These are phyloP conservation scores for Pyronema omphalodes DNA, from an alignment of 495 filamentous ascomycete species.

Conservation along the genomic window DNA sequence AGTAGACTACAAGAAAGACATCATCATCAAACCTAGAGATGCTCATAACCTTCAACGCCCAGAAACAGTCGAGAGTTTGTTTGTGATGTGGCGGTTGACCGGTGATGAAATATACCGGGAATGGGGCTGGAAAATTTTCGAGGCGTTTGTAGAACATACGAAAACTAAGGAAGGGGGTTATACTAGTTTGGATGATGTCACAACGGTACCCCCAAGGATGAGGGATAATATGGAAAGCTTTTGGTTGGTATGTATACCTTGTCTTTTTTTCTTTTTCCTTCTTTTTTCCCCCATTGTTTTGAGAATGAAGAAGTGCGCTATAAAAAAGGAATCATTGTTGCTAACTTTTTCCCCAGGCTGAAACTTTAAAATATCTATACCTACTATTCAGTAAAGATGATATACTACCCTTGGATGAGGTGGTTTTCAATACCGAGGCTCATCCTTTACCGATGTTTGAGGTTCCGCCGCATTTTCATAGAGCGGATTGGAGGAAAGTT, in stretches of 20 bases:
- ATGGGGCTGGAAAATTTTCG: conserved; percentile 99
- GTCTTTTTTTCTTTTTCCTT: background rate
- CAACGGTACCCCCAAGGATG: conserved; percentile 40
- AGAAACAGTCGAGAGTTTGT: conserved; percentile 83
- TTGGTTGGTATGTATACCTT: conserved; percentile 50
- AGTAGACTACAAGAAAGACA: conserved; percentile 53
- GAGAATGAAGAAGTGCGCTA: background rate
- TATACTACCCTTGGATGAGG: conserved; percentile 52
- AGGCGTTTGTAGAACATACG: conserved; percentile 70
- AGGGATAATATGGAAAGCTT: conserved; percentile 88
- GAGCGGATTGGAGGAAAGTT: background rate
- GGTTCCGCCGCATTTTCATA: conserved; percentile 56
- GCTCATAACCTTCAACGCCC: conserved; percentile 88
- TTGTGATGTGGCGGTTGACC: conserved; percentile 98
- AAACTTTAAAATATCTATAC: conserved; percentile 97
- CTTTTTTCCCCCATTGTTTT: background rate
- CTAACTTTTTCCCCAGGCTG: conserved; percentile 37
- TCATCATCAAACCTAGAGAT: conserved; percentile 55
- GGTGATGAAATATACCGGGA: conserved; percentile 77
- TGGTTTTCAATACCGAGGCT: conserved; percentile 92
- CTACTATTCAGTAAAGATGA: conserved; percentile 77
- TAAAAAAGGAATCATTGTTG: conserved; percentile 6
- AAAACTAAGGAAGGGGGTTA: conserved; percentile 62
- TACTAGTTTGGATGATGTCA: conserved; percentile 60
- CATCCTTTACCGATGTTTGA: conserved; percentile 80